Base-by-base conservation (phyloP, 2,329 filamentous ascomycete genomes). In the Fusarium equiseti region DNA sequence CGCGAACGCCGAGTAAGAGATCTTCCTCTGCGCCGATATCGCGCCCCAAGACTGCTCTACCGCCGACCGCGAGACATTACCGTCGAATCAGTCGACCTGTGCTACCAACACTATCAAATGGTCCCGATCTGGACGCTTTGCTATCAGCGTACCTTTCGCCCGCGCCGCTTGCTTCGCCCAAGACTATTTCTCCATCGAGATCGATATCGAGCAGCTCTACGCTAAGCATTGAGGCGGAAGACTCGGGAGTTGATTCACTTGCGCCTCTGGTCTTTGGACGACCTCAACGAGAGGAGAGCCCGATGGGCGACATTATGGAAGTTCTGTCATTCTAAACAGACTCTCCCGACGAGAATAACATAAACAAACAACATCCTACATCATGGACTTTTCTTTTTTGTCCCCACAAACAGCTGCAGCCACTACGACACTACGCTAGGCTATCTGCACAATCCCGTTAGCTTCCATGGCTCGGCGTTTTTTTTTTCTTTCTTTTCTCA, bases 41-140 rank as follows among this genome's bases (percentile, higher is more conserved):
- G 29, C 71, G 71, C 2, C 71, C 71, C 8, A 66, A 65, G 38
- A 73, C 71, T 26, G 71, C 35, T 22, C 22, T 59, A 12, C 68
- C 71, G 9, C 22, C 70, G 10, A 31, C 56, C 10, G 45, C 70
- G 16, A 69, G 40, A 51, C 71, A 73, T 13, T 73, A 73, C 46
- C 66, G 71, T 20, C 53, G 71, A 26, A 73, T 73, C 26, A 73
- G 71, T 24, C 71, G 71, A 7, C 71, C 71, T n/a, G 68, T 73
- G 15, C 16, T 73, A 51, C 71, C 71, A 16, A 48, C 61, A 6
- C 45, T 67, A 8, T 26, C 68, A 16, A 73, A 45, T 5, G 71
- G 71, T 1, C 71, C 71, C 1, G 65, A 73, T 7, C 2, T 73
- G 16, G 59, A 73, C 48, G 71, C 71, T 43, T 11, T 73, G 8